Base-by-base conservation (phyloP, 2,329 filamentous ascomycete genomes). In the Pseudogymnoascus sp. region DNA sequence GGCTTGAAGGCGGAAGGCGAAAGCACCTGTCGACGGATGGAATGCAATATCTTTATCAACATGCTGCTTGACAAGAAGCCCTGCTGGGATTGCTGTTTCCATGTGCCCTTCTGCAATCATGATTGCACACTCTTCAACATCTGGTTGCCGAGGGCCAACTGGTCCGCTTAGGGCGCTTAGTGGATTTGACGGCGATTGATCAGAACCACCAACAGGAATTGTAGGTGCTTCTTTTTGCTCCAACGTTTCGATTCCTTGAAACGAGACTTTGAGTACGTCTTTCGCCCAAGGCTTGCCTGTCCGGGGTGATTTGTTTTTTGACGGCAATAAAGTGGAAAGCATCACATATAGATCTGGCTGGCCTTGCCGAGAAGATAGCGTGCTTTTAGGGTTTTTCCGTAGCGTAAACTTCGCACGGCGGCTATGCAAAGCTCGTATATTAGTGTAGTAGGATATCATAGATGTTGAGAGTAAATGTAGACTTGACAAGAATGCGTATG, bases 231-330 rank as follows among this genome's bases (percentile, higher is more conserved):
- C n/a, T 19, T 44, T 26, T 29, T 4, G 21, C n/a, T 50, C 37
- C 26, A 53, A 38, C n/a, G 80, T 65, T 76, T 80, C 67, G 14
- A 74, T 65, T 38, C 76, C 74, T 60, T 75, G 73, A 69, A 86
- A 86, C n/a, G 77, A 78, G 60, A 90, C 76, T 60, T 80, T 79
- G 29, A 89, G 78, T 37, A 80, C 79, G 64, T 89, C 81, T 42
- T 79, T 77, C 1, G 84, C 85, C 86, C 86, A 89, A 2, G 77
- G 68, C 64, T 65, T 69, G 62, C 37, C 67, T 64, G 64, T 65
- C 60, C 64, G 61, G 44, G 64, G 38, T 21, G 66, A 64, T 63
- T 64, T 65, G 61, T 68, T 68, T 60, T 64, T 63, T 31, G 68
- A 67, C 42, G 71, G 64, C 24, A 73, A 62, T 60, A 74, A 59